phyloP scores from a whole-genome alignment of 768 basidiomycete genomes.

The Artomyces pyxidatus region DNA sequence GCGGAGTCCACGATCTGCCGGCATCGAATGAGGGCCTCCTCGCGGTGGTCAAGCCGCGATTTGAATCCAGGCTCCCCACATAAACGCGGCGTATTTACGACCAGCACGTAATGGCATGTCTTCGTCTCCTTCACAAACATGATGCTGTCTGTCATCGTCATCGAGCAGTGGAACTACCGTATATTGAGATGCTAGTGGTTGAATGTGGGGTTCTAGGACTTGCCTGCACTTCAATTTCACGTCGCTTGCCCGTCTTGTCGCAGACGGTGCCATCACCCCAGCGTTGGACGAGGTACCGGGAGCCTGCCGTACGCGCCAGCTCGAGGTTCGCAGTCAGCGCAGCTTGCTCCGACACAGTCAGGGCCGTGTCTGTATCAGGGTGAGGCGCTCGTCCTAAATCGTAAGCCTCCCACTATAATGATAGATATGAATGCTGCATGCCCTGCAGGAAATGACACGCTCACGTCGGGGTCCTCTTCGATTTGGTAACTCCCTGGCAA shows the following conservation, averaged over 20 bases:
- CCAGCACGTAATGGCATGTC: conserved; percentile 89
- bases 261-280: conserved; percentile 90
- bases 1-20: conserved; percentile 53
- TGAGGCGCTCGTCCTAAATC: conserved; percentile 66
- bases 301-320: conserved; percentile 70
- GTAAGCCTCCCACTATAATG: conserved; percentile 62
- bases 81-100: conserved; percentile 90
- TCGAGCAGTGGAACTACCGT: conserved; percentile 85
- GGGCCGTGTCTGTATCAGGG: conserved; percentile 48
- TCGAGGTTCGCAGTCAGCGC: conserved; percentile 65
- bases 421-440: conserved; percentile 14
- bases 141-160: conserved; percentile 88
- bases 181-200: neutral
- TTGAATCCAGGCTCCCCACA: conserved; percentile 92
- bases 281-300: conserved; percentile 86
- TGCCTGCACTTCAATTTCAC: conserved; percentile 95
- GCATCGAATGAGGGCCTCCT: conserved; percentile 69
- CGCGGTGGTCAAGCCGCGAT: conserved; percentile 55
- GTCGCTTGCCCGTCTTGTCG: conserved; percentile 81
- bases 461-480: conserved; percentile 78
- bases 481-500: conserved; percentile 61
- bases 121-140: conserved; percentile 89
- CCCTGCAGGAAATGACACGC: conserved; percentile 24
- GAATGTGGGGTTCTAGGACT: conserved; percentile 20
- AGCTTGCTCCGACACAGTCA: conserved; percentile 57